phyloP scores from a whole-genome alignment of 2,329 filamentous ascomycete species.

The Plectosphaerella plurivora region DNA sequence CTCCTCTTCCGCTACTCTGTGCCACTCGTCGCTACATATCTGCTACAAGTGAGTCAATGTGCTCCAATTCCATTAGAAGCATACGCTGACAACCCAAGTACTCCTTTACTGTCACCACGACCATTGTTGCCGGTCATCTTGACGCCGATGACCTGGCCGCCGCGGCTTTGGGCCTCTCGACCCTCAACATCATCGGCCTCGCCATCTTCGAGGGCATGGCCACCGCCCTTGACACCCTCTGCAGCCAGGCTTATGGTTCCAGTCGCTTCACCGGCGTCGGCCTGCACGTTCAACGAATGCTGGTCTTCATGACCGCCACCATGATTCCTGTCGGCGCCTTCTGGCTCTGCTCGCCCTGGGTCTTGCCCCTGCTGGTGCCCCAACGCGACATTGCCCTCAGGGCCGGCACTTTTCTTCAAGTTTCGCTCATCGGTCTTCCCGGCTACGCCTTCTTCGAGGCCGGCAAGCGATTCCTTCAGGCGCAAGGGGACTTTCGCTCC shows the following conservation, averaged over 20 bases:
- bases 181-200: constrained; percentile 48
- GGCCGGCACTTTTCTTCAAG: constrained; percentile 43
- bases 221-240: constrained; percentile 45
- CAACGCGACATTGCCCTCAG: constrained; percentile 41
- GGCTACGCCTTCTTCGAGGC: constrained; percentile 51
- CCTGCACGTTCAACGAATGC: constrained; percentile 48
- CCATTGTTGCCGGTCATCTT: constrained; percentile 47
- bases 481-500: constrained; percentile 48
- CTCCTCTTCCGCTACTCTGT: constrained; percentile 29
- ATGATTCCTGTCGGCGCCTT: constrained; percentile 42
- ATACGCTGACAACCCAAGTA: constrained; percentile 31
- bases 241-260: constrained; percentile 46
- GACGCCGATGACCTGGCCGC: constrained; percentile 48
- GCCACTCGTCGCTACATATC: constrained; percentile 47
- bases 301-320: constrained; percentile 40
- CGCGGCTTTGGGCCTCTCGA: constrained; percentile 46
- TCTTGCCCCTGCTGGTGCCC: constrained; percentile 39
- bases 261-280: constrained; percentile 43
- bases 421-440: constrained; percentile 44
- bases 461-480: constrained; percentile 49
- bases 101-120: constrained; percentile 45
- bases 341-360: constrained; percentile 43
- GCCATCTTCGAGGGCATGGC: constrained; percentile 47
- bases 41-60: constrained; percentile 23
- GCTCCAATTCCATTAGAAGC: neutral